Evolutionary conservation across 495 filamentous ascomycete species (phyloP), one percentile per base, ranked within the genome.

Genomic region (Tuber melanosporum): DNA sequence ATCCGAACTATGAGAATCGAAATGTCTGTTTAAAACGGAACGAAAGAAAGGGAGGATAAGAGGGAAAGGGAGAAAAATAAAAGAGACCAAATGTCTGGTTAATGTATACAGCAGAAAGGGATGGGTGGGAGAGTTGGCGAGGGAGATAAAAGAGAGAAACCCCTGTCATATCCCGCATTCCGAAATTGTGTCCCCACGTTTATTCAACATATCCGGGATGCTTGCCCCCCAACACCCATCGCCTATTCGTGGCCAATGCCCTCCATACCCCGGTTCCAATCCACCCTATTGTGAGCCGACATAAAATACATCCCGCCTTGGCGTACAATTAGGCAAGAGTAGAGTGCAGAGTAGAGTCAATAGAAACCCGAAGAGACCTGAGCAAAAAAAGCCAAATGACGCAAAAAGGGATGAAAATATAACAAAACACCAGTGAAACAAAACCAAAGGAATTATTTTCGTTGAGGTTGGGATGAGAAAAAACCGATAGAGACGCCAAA

Each of bases 401-500:
- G 4, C 26, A 66, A 15, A 32, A 66, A 26, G 26, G 57, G 36
- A 36, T 36, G 57, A 36, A 66, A 66, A 66, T 7, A 6, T 36
- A 66, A 36, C 12, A 66, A 66, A 66, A 66, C 57, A 66, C 57
- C 26, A 66, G 39, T 26, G 26, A 42, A 78, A 46, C 26, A 41
- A 36, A 78, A 46, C 62, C 70, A 75, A 79, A 80, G 71, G 44
- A 79, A 46, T 76, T 73, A 76, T 80, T 78, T 80, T 80, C 72
- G 76, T 66, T 66, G 6, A 66, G 15, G 57, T 17, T 32, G 57
- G 32, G 32, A 66, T 66, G 57, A 4, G 14, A 36, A 66, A 66
- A 66, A 66, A 19, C 36, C 57, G 26, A 66, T 36, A 17, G 36
- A 66, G 32, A 36, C 57, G 57, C 57, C 57, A 26, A 19, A 66